phyloP scores from a whole-genome alignment of 495 filamentous ascomycete species.

The Aspergillus olivimuriae region DNA sequence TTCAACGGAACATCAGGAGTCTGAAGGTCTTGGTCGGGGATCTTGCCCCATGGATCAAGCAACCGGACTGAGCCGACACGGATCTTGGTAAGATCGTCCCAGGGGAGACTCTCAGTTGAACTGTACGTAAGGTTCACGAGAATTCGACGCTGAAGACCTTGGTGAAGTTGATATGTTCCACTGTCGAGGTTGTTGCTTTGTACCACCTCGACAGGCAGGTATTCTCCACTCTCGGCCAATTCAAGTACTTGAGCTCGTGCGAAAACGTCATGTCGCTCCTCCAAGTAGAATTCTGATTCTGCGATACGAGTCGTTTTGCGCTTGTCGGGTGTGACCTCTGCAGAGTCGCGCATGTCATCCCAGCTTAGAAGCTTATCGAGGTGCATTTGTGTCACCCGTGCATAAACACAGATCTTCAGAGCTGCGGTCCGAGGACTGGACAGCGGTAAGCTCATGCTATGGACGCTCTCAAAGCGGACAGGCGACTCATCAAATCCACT shows the following conservation, averaged over 20 bases:
- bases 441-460: slow-evolving; percentile 96
- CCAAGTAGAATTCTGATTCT: slow-evolving; percentile 85
- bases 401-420: slow-evolving; percentile 88
- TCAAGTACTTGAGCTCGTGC: slow-evolving; percentile 82
- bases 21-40: slow-evolving; percentile 66
- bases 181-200: slow-evolving; percentile 75
- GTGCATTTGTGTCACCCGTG: slow-evolving; percentile 86
- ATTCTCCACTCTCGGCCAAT: slow-evolving; percentile 82
- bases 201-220: slow-evolving; percentile 85
- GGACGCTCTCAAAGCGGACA: slow-evolving; percentile 92
- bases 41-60: slow-evolving; percentile 77
- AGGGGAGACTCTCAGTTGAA: slow-evolving; percentile 79
- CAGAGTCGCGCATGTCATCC: slow-evolving; percentile 89
- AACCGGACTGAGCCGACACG: slow-evolving; percentile 75
- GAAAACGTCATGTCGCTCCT: slow-evolving; percentile 92
- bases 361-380: slow-evolving; percentile 96
- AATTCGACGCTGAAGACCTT: slow-evolving; percentile 87
- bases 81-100: slow-evolving; percentile 70
- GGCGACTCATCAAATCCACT: slow-evolving; percentile 92
- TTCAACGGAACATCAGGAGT: slow-evolving; percentile 71
- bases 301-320: slow-evolving; percentile 68
- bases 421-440: slow-evolving; percentile 67
- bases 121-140: slow-evolving; percentile 81
- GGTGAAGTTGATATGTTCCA: slow-evolving; percentile 89
- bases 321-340: slow-evolving; percentile 45